These are phyloP conservation scores for Silene conica DNA, from an alignment of 148 eudicot species.

Conservation along the genomic window DNA sequence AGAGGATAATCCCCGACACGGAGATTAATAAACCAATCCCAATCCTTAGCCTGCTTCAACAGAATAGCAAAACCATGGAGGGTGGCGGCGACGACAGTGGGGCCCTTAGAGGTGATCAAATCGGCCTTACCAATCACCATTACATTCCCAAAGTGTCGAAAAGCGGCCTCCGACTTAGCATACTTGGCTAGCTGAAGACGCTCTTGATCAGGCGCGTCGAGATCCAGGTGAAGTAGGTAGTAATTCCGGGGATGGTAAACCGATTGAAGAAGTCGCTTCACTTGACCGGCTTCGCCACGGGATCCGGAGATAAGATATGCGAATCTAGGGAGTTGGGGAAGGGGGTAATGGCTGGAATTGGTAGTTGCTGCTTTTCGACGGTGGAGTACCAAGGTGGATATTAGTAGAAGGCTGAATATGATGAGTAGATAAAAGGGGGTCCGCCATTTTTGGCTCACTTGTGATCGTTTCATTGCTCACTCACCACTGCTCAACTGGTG, in stretches of 20 bases:
- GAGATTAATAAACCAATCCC: conserved; percentile 98
- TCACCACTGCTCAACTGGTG: no score
- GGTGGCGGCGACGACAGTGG: conserved; percentile 52
- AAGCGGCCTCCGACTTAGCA: conserved; percentile 35
- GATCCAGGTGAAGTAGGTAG: conserved; percentile 76
- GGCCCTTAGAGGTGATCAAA: conserved; percentile 72
- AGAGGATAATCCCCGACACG: conserved; percentile 89
- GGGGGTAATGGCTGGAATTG: neutral
- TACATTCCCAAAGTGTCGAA: conserved; percentile 47
- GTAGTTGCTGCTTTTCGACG: conserved; percentile 16
- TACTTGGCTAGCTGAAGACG: conserved; percentile 54
- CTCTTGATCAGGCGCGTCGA: conserved; percentile 56
- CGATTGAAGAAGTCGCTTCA: conserved; percentile 64
- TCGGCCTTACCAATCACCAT: conserved; percentile 70
- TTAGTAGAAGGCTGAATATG: conserved; percentile 24
- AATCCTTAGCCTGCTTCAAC: conserved; percentile 43
- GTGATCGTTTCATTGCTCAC: conserved; percentile 31
- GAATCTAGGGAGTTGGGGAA: conserved; percentile 53
- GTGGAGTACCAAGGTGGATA: conserved; percentile 22
- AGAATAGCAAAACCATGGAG: conserved; percentile 68
- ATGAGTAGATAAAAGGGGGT: conserved; percentile 17
- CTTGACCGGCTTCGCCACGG: conserved; percentile 37
- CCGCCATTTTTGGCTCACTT: conserved; percentile 35
- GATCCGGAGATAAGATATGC: conserved; percentile 74
- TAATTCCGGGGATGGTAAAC: conserved; percentile 74